Evolutionary conservation across 2,329 filamentous ascomycete genomes (phyloP).

Genomic region (Hyphodiscus sp.): DNA sequence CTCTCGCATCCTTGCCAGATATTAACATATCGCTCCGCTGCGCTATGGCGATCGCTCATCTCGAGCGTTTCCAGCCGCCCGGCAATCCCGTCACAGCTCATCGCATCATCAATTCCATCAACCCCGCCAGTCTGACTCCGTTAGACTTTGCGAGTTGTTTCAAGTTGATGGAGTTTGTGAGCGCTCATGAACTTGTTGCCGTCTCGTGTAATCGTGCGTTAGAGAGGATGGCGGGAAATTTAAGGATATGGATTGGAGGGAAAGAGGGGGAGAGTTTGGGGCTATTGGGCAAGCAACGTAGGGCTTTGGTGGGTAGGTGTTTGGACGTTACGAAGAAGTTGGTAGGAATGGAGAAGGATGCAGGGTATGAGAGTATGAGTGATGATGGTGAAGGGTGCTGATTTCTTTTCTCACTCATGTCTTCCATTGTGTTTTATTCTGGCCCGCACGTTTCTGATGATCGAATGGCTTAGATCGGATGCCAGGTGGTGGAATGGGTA

Average conservation of each 20-base stretch:
- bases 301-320: conserved; percentile 49
- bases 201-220: conserved; percentile 43
- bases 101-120: conserved; percentile 43
- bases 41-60: conserved; percentile 54
- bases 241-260: conserved; percentile 57
- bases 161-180: conserved; percentile 49
- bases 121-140: conserved; percentile 37
- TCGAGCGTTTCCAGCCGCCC: conserved; percentile 40
- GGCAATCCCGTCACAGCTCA: conserved; percentile 38
- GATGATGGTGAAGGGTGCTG: conserved; percentile 32
- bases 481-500: too few relatives aligned
- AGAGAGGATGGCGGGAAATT: conserved; percentile 49
- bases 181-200: conserved; percentile 40
- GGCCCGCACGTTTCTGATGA: neutral
- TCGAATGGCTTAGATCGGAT: neutral
- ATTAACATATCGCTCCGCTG: conserved; percentile 52
- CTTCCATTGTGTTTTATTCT: neutral
- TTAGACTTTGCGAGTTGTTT: conserved; percentile 55
- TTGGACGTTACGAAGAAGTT: conserved; percentile 48
- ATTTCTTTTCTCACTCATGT: conserved; percentile 1
- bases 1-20: conserved; percentile 42
- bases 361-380: conserved; percentile 53
- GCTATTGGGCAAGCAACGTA: conserved; percentile 44
- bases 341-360: conserved; percentile 55
- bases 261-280: conserved; percentile 44